phyloP scores from a whole-genome alignment of 345 rosid genomes.

The Boechera divaricarpa region DNA sequence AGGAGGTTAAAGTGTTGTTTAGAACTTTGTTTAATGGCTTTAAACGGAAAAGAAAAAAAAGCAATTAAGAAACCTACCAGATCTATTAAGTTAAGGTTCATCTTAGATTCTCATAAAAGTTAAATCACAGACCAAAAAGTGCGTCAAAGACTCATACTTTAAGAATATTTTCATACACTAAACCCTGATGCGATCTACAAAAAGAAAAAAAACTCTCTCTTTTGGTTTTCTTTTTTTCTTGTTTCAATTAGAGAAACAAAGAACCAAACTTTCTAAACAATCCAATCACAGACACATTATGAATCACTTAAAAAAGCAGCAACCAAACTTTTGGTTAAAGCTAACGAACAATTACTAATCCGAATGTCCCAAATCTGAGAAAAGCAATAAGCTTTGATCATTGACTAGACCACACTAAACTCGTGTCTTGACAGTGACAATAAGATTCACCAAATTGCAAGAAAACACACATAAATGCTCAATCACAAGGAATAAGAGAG shows the following conservation, averaged over 20 bases:
- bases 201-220: background rate
- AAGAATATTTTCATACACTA: slow-evolving; percentile 36
- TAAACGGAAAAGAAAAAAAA: slow-evolving; percentile 33
- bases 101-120: slow-evolving; percentile 39
- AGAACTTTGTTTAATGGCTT: slow-evolving; percentile 40
- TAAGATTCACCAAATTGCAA: slow-evolving; percentile 35
- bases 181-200: slow-evolving; percentile 38
- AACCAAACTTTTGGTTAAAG: background rate
- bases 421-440: background rate
- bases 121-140: slow-evolving; percentile 45
- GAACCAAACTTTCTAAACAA: slow-evolving; percentile 34
- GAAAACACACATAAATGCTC: slow-evolving; percentile 7
- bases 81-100: slow-evolving; percentile 41
- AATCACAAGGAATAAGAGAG: background rate
- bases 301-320: slow-evolving; percentile 12
- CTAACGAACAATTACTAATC: background rate
- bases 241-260: slow-evolving; percentile 30
- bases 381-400: slow-evolving; percentile 1
- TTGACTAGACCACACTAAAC: background rate
- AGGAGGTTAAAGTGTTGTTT: slow-evolving; percentile 1
- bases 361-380: slow-evolving; percentile 4
- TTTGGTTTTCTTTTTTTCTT: slow-evolving; percentile 25
- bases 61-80: slow-evolving; percentile 24
- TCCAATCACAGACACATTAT: background rate
- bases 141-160: slow-evolving; percentile 11